Base-by-base conservation (phyloP, 176 grass and related monocot species). In the Hyparrhenia diplandra region DNA sequence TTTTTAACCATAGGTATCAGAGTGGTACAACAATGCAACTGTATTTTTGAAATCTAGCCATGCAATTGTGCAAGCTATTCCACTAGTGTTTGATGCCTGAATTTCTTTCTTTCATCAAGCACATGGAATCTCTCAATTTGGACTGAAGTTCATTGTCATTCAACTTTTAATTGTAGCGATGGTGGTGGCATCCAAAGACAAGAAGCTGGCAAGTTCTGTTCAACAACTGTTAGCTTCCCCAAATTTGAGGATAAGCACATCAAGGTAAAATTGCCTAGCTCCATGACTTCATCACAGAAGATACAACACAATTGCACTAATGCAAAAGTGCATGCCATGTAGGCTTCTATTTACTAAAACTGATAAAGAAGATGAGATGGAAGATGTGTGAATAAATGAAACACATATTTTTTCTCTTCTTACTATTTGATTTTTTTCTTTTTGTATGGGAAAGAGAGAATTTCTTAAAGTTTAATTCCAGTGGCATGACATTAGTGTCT, bases 181-280 rank as follows among this genome's bases (percentile, higher is more conserved):
- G 95, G 95, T 94, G 51, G 95, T 89, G 29, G 95, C 95, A 79
- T 94, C 95, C 13, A 98, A 98, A 80, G 95, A 98, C 54, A 98
- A 87, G 75, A 98, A 91, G 88, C 81, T 98, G 79, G 90, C 92
- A 66, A 85, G 64, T 40, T 71, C 83, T 80, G 83, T 79, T 87
- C 92, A 98, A 51, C 95, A 94, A 58, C 67, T 98, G 16, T 86
- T 98, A 37, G 90, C 95, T 9, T 98, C 95, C 51, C 90, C 95
- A 59, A 87, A 90, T 90, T 85, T 98, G 70, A 89, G 92, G 61
- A 94, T 98, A 77, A 98, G 86, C 85, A 92, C 95, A 30, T 94
- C 95, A 49, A 89, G 84, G 95, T 98, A 94, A 67, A 57, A 76
- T 70, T 77, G 5, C 55, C 24, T 54, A 86, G 13, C 60, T 16